A percentile compares a stretch with the other conserved stretches of the same genome.
Conservation (phyloP, 2,329 filamentous ascomycete genomes). For the Amauroascus niger region DNA sequence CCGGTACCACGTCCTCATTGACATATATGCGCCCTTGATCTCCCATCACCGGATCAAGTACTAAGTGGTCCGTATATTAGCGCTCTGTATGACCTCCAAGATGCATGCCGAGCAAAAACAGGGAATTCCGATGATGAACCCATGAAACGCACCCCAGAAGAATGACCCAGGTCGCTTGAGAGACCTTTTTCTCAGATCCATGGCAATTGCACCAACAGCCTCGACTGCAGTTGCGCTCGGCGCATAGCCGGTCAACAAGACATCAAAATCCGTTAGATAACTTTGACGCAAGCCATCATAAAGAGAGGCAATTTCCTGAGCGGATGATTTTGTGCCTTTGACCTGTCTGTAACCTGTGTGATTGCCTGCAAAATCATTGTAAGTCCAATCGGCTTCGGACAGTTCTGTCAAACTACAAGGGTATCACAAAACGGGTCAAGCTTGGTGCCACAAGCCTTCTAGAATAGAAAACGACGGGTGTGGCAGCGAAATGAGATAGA, state of each 20-base stretch:
- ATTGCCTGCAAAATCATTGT: constrained; percentile 54
- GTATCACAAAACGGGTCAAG: constrained; percentile 8
- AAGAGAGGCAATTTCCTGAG: constrained; percentile 71
- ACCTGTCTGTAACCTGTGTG: constrained; percentile 87
- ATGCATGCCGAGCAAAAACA: background rate
- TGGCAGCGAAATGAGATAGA: background rate
- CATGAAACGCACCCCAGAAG: constrained; percentile 60
- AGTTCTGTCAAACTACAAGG: background rate
- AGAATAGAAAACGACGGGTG: background rate
- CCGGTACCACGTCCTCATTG: constrained; percentile 79
- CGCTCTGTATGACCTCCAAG: background rate
- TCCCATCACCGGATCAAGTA: constrained; percentile 96
- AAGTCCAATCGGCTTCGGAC: background rate
- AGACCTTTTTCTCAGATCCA: constrained; percentile 62
- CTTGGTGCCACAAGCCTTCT: background rate
- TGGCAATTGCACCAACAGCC: constrained; percentile 72
- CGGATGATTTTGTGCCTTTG: constrained; percentile 72
- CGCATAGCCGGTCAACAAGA: constrained; percentile 90
- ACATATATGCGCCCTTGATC: constrained; percentile 91
- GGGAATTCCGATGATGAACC: background rate
- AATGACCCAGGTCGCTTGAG: constrained; percentile 60
- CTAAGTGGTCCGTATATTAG: constrained; percentile 32
- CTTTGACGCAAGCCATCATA: constrained; percentile 78
- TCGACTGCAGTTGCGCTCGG: constrained; percentile 77
- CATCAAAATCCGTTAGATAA: constrained; percentile 78